Percentiles rank a stretch among this genome's conserved stretches.
Conservation (phyloP, 441 rosid genomes). For the Pelargonium australe region DNA sequence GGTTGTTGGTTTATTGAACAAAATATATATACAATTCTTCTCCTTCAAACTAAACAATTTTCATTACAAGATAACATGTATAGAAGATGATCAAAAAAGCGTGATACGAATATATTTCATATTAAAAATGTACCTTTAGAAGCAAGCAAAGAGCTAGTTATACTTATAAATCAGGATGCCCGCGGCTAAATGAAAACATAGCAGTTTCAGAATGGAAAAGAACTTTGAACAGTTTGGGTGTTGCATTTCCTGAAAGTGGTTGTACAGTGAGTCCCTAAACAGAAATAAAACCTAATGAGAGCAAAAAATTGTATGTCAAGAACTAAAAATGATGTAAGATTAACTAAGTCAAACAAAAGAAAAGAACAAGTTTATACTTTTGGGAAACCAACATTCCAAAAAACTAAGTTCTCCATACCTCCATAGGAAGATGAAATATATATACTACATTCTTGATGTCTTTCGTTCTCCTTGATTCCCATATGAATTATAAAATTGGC, state of each 20-base stretch:
- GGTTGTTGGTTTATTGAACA: no score
- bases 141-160: no score
- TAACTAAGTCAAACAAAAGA: background rate
- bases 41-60: no score
- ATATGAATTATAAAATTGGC: background rate
- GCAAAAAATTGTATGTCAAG: background rate
- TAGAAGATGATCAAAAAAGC: no score
- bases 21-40: no score
- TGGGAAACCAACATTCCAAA: background rate
- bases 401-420: background rate
- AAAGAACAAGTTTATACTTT: background rate
- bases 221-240: constrained; percentile 84
- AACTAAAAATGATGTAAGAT: background rate
- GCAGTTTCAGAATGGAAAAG: no score
- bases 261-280: constrained; percentile 92
- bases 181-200: constrained; percentile 96
- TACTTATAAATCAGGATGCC: constrained; percentile 47
- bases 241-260: constrained; percentile 89
- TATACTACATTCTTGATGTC: background rate
- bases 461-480: background rate
- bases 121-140: no score
- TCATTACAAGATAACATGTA: no score
- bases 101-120: no score
- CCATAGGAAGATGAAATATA: background rate
- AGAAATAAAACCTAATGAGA: constrained; percentile 25